phyloP scores from a whole-genome alignment of 2,329 filamentous ascomycete genomes.

The Fusarium succisae region DNA sequence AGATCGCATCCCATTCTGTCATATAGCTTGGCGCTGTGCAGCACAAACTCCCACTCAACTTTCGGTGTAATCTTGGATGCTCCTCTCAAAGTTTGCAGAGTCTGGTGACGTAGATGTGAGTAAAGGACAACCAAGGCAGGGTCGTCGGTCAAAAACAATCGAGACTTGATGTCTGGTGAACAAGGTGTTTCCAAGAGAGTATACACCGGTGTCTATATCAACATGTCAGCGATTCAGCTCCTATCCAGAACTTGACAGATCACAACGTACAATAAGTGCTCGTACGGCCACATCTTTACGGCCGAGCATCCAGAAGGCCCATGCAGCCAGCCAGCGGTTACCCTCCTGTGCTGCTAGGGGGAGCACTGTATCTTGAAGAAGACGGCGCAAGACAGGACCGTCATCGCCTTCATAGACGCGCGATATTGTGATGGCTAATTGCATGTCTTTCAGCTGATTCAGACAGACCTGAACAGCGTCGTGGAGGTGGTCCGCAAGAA shows the following conservation, averaged over 20 bases:
- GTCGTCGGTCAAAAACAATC: conserved; percentile 88
- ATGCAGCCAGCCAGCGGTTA: conserved; percentile 93
- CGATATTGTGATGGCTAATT: conserved; percentile 87
- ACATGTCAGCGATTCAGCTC: not conserved
- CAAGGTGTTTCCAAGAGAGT: conserved; percentile 75
- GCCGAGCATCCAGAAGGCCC: conserved; percentile 93
- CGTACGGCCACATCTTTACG: conserved; percentile 85
- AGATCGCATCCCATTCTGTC: conserved; percentile 94
- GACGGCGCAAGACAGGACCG: conserved; percentile 74
- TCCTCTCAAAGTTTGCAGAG: conserved; percentile 84
- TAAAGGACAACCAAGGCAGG: conserved; percentile 90
- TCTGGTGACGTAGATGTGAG: conserved; percentile 82
- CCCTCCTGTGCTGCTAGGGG: conserved; percentile 80
- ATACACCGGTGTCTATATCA: conserved; percentile 75
- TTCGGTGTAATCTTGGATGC: conserved; percentile 81
- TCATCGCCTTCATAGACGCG: conserved; percentile 89
- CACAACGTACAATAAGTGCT: conserved; percentile 75
- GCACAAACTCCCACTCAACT: conserved; percentile 87
- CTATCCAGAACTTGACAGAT: not conserved
- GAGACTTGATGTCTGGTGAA: conserved; percentile 76
- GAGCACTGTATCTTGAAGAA: conserved; percentile 84
- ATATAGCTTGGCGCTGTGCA: conserved; percentile 85
- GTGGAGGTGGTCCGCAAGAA: conserved; percentile 84
- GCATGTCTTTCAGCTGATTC: conserved; percentile 86
- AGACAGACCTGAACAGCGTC: conserved; percentile 89